Evolutionary conservation across 2,329 filamentous ascomycete genomes (phyloP).

Genomic region (Coleophoma eucalyptorum): DNA sequence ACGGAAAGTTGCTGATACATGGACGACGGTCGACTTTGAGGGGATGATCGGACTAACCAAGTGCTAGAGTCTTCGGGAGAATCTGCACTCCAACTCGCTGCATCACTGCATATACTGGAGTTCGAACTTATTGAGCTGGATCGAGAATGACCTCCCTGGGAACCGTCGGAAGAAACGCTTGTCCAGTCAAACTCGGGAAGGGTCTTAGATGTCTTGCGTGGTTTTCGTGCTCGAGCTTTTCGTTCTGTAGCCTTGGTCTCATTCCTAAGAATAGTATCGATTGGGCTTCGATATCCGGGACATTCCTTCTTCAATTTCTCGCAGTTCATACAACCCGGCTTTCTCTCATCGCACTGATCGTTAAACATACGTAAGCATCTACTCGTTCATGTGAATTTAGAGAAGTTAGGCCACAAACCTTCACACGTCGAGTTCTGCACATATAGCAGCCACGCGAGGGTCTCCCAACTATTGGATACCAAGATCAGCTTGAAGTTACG

Average conservation of each 20-base stretch:
- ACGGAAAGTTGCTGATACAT: slow-evolving; percentile 29
- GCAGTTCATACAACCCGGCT: slow-evolving; percentile 59
- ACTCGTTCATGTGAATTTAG: neutral
- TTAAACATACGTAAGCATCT: slow-evolving; percentile 10
- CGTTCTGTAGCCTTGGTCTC: slow-evolving; percentile 62
- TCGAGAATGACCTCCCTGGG: neutral
- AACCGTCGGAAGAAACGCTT: neutral
- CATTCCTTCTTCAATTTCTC: slow-evolving; percentile 55
- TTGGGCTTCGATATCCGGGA: slow-evolving; percentile 62
- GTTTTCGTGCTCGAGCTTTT: slow-evolving; percentile 46
- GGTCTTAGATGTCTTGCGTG: neutral
- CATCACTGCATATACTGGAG: neutral
- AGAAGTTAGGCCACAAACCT: slow-evolving; percentile 42
- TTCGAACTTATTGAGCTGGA: neutral
- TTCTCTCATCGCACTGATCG: slow-evolving; percentile 57
- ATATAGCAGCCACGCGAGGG: slow-evolving; percentile 65
- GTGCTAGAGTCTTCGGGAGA: neutral
- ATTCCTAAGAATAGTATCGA: slow-evolving; percentile 65
- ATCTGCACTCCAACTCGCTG: neutral
- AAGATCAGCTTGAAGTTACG: too few species aligned
- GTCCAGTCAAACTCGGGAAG: slow-evolving; percentile 3
- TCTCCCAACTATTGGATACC: slow-evolving; percentile 38
- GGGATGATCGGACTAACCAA: slow-evolving; percentile 24
- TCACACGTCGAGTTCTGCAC: slow-evolving; percentile 66
- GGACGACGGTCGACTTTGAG: neutral